Evolutionary conservation across 495 filamentous ascomycete species (phyloP).

Genomic region (Usnea hakonensis): DNA sequence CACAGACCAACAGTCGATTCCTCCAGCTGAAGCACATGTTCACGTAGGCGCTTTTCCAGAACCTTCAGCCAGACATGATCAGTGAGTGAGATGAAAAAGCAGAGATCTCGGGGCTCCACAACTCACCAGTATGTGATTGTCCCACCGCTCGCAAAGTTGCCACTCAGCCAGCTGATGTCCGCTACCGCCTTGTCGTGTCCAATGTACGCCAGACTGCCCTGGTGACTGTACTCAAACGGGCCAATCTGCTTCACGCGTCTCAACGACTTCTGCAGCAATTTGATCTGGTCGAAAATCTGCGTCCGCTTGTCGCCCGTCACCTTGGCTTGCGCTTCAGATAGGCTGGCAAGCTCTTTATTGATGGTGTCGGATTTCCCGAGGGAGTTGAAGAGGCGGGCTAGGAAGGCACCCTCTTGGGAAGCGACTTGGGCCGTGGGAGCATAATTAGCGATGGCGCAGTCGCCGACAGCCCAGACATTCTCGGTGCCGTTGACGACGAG

Average conservation of each 20-base stretch:
- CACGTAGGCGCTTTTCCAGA: conserved; percentile 96
- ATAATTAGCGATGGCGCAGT: conserved; percentile 93
- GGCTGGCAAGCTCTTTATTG: conserved; percentile 57
- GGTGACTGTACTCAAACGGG: conserved; percentile 96
- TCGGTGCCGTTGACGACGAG: conserved; percentile 94
- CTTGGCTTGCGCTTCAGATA: conserved; percentile 56
- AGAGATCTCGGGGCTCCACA: neutral
- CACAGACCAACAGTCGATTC: conserved; percentile 83
- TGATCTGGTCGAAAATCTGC: conserved; percentile 60
- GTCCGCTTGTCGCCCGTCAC: conserved; percentile 51
- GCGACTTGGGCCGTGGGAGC: conserved; percentile 97
- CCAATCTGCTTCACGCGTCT: conserved; percentile 85
- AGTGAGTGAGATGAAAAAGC: neutral
- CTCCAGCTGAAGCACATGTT: conserved; percentile 99
- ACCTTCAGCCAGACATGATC: conserved; percentile 39
- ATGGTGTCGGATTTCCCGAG: conserved; percentile 86
- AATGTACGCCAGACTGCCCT: conserved; percentile 95
- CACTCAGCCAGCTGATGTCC: conserved; percentile 95
- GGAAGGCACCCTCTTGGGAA: conserved; percentile 89
- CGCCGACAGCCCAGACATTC: conserved; percentile 87
- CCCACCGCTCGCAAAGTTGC: conserved; percentile 84
- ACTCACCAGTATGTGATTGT: conserved; percentile 54
- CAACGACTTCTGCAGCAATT: conserved; percentile 74
- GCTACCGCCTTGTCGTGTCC: conserved; percentile 96
- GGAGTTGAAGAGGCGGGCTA: conserved; percentile 93